A percentile compares a stretch with the other conserved stretches of the same genome.
Evolutionary conservation across 495 filamentous ascomycete species (phyloP).

Genomic region (Podospora australis): DNA sequence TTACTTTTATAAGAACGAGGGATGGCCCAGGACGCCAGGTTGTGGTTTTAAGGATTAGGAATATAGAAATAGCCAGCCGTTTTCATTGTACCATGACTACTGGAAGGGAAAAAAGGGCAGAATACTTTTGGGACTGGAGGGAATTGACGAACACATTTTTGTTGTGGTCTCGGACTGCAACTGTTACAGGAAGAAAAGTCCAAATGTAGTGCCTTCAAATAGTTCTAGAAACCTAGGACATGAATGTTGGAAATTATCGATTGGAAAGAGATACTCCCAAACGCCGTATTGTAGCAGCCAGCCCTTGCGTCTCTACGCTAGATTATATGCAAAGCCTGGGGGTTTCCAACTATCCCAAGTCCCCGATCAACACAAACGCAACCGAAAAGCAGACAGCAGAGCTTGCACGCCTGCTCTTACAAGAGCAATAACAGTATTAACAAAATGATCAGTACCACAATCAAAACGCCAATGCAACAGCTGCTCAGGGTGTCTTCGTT

Average conservation of each 20-base stretch:
- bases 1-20: background rate
- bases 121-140: background rate
- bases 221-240: no score
- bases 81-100: no score
- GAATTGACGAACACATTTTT: no score
- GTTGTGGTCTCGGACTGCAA: no score
- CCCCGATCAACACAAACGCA: background rate
- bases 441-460: slow-evolving; percentile 76
- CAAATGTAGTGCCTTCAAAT: no score
- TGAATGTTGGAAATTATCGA: no score
- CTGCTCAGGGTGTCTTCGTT: slow-evolving; percentile 90
- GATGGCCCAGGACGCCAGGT: background rate
- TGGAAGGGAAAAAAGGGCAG: background rate
- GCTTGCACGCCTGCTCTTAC: slow-evolving; percentile 21
- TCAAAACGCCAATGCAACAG: slow-evolving; percentile 84
- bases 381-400: background rate
- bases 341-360: background rate
- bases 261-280: no score
- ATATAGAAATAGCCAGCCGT: background rate
- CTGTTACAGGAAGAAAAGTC: no score
- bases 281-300: background rate
- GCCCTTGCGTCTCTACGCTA: slow-evolving; percentile 2
- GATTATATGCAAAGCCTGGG: slow-evolving; percentile 3
- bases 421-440: slow-evolving; percentile 62
- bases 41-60: background rate